Base-by-base conservation (phyloP, 306 rosid species). In the Ceratonia siliqua region DNA sequence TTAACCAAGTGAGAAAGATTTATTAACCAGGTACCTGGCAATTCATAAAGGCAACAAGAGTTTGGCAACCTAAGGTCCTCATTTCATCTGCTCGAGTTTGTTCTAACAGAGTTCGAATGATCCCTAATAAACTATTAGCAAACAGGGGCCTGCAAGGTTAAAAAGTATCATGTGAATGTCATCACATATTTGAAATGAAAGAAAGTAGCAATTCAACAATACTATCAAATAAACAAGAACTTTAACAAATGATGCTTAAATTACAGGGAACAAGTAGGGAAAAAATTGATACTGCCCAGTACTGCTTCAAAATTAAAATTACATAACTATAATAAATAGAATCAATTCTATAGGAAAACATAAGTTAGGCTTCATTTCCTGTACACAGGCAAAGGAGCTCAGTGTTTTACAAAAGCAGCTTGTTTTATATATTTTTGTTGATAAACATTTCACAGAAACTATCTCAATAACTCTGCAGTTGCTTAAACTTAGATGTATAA, bases 71-170 rank as follows among this genome's bases (percentile, higher is more conserved):
- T 63, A 90, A 77, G 84, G 89, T 86, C 85, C 62, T 88, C 89
- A 94, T 84, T 62, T 94, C 96, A 68, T 80, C 87, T 35, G 69
- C 86, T 8, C 86, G 89, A 75, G 83, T 86, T 79, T 94, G 96
- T 48, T 94, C 96, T 71, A 92, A 33, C 70, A 94, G 96, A 63
- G 83, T 82, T 70, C 90, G 89, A 72, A 92, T 81, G 82, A 94
- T 88, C 81, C 89, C 93, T 78, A 94, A 73, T 83, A 94, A 84
- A 81, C 96, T 94, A 73, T 84, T 82, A 9, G 96, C 93, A 87
- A 82, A 92, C 28, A 94, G 80, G 0, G 99, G 91, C 91, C 99
- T 94, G 93, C 82, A 88, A 80, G 65, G 78, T 78, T 76, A 62
- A 85, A 73, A 83, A 61, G 62, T 49, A 62, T 78, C 30, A 2